Evolutionary conservation across 768 basidiomycete species (phyloP).

Genomic region (Butyriboletus loyo): DNA sequence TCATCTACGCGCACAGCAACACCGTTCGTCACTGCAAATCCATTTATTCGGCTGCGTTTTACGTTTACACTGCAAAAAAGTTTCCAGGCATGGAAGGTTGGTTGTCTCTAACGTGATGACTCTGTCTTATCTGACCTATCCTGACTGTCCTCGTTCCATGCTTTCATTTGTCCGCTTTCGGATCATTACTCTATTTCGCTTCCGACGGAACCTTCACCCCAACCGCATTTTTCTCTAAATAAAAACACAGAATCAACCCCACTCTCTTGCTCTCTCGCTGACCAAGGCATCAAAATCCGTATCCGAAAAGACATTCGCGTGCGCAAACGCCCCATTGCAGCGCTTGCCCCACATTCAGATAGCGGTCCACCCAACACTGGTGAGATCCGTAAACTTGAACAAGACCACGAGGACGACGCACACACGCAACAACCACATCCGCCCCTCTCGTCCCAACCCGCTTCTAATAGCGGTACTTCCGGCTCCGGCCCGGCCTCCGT

Average conservation of each 20-base stretch:
- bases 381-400: slow-evolving; percentile 26
- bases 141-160: slow-evolving; percentile 10
- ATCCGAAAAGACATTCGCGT: slow-evolving; percentile 90
- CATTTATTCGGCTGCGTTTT: slow-evolving; percentile 85
- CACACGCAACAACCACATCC: slow-evolving; percentile 10
- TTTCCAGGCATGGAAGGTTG: slow-evolving; percentile 94
- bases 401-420: slow-evolving; percentile 27
- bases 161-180: slow-evolving; percentile 14
- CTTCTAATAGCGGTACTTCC: neutral
- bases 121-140: slow-evolving; percentile 23
- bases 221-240: neutral
- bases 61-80: slow-evolving; percentile 95
- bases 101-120: slow-evolving; percentile 18
- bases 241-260: slow-evolving; percentile 70
- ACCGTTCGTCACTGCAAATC: slow-evolving; percentile 89
- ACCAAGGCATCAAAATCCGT: slow-evolving; percentile 93
- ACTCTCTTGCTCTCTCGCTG: slow-evolving; percentile 86
- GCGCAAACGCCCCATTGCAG: slow-evolving; percentile 61
- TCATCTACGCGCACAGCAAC: slow-evolving; percentile 43
- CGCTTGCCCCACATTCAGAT: slow-evolving; percentile 24
- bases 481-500: slow-evolving; percentile 1
- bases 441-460: slow-evolving; percentile 9
- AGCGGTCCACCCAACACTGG: slow-evolving; percentile 1
- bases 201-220: slow-evolving; percentile 5
- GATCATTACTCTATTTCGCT: slow-evolving; percentile 17